Percentiles rank a stretch among this genome's conserved stretches.
phyloP scores from a whole-genome alignment of 768 basidiomycete species.

The Trametes cinnabarina region DNA sequence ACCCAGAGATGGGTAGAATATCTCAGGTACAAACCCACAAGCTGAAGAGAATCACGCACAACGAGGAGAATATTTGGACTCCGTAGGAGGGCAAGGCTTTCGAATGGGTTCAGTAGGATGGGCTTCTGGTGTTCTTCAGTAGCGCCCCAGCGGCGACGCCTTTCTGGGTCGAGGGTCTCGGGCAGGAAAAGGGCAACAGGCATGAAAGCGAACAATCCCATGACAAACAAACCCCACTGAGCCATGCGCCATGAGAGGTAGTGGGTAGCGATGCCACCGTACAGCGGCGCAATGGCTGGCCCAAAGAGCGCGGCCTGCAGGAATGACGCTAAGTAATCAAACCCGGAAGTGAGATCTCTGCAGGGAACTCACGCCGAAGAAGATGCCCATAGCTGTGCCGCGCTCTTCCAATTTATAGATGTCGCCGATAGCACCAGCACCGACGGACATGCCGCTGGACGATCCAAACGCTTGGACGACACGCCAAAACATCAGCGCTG shows the following conservation, averaged over 20 bases:
- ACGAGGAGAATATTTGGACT: slow-evolving; percentile 58
- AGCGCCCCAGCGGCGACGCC: slow-evolving; percentile 39
- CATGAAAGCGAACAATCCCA: slow-evolving; percentile 40
- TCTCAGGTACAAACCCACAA: background rate
- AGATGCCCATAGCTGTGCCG: slow-evolving; percentile 57
- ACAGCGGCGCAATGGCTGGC: slow-evolving; percentile 57
- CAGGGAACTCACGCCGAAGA: slow-evolving; percentile 44
- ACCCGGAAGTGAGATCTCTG: too few species aligned
- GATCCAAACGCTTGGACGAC: slow-evolving; percentile 66
- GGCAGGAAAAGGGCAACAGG: slow-evolving; percentile 50
- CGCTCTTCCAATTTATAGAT: slow-evolving; percentile 65
- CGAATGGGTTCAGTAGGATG: slow-evolving; percentile 59
- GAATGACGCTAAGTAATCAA: background rate
- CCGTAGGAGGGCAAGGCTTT: slow-evolving; percentile 47
- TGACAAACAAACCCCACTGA: slow-evolving; percentile 45
- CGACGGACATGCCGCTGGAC: slow-evolving; percentile 54
- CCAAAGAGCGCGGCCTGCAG: slow-evolving; percentile 56
- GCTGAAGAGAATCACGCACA: slow-evolving; percentile 39
- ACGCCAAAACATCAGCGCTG: slow-evolving; percentile 55
- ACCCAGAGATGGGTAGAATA: slow-evolving; percentile 17
- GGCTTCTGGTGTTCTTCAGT: slow-evolving; percentile 12
- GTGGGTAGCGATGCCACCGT: slow-evolving; percentile 55
- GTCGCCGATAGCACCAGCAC: slow-evolving; percentile 60
- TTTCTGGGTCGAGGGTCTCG: slow-evolving; percentile 64
- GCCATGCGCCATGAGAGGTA: slow-evolving; percentile 68